Evolutionary conservation across 2,329 filamentous ascomycete genomes (phyloP).

Genomic region (Diaporthe humulicola): DNA sequence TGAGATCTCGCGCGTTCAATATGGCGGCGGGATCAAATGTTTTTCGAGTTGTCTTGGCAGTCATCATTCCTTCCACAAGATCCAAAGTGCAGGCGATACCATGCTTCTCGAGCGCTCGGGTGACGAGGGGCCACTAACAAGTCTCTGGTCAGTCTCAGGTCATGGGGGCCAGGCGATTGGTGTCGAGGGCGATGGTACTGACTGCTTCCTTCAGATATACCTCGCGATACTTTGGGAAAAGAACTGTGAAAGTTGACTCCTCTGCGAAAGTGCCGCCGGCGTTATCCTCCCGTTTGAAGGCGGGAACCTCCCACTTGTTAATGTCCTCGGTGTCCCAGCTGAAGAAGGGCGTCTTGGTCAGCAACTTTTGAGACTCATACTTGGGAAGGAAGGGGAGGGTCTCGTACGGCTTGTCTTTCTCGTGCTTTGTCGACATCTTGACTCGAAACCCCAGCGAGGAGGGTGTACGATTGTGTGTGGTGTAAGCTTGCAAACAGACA

Average conservation of each 20-base stretch:
- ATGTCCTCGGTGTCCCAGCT: slow-evolving; percentile 94
- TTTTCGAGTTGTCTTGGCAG: slow-evolving; percentile 92
- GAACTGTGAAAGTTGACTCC: slow-evolving; percentile 87
- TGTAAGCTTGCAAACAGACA: not conserved
- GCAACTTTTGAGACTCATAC: not conserved
- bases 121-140: slow-evolving; percentile 85
- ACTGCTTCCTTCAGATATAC: slow-evolving; percentile 86
- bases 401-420: slow-evolving; percentile 80
- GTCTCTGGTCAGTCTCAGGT: slow-evolving; percentile 34
- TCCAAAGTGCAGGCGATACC: slow-evolving; percentile 94
- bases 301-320: slow-evolving; percentile 95
- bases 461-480: not conserved
- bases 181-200: not conserved
- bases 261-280: slow-evolving; percentile 87
- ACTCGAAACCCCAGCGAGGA: no score
- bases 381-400: not conserved
- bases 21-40: slow-evolving; percentile 87
- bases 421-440: slow-evolving; percentile 87
- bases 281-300: slow-evolving; percentile 90
- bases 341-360: slow-evolving; percentile 2
- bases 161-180: not conserved
- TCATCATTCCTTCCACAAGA: slow-evolving; percentile 96
- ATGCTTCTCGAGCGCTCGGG: slow-evolving; percentile 85
- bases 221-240: slow-evolving; percentile 98
- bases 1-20: slow-evolving; percentile 92